A percentile compares a stretch with the other conserved stretches of the same genome.
Conservation (phyloP, 1,284 basidiomycete species). For the Ustilago crameri region DNA sequence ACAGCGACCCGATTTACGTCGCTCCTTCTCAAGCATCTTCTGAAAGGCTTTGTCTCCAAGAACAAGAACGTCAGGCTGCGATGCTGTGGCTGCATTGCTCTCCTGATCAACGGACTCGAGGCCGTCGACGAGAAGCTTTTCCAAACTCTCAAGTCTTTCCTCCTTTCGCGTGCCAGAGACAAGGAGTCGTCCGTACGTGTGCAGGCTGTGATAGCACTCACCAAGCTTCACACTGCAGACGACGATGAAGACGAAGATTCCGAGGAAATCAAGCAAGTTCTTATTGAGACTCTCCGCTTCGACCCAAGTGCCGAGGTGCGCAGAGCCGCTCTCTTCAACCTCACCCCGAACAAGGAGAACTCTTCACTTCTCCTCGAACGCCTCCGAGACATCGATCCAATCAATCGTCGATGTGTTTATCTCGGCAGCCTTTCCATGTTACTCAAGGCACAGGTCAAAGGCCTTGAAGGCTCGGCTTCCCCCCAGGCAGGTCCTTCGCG, state of each 20-base stretch:
- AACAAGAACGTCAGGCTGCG: conserved; percentile 88
- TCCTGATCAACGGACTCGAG: conserved; percentile 52
- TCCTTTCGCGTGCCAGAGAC: conserved; percentile 84
- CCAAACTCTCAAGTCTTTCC: conserved; percentile 74
- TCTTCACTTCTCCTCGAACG: conserved; percentile 80
- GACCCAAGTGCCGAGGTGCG: conserved; percentile 87
- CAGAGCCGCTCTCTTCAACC: conserved; percentile 82
- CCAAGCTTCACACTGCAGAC: conserved; percentile 79
- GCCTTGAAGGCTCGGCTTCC: conserved; percentile 21
- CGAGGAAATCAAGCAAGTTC: conserved; percentile 74
- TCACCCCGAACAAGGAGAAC: conserved; percentile 75
- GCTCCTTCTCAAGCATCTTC: conserved; percentile 78
- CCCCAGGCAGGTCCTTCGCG: conserved; percentile 38
- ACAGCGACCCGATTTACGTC: conserved; percentile 79
- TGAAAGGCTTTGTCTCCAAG: conserved; percentile 86
- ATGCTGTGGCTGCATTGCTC: conserved; percentile 77
- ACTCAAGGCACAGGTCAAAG: conserved; percentile 32
- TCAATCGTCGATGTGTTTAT: conserved; percentile 85
- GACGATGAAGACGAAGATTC: conserved; percentile 73
- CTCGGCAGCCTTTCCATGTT: conserved; percentile 69
- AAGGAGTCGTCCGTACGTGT: conserved; percentile 85
- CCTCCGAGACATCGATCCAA: conserved; percentile 84
- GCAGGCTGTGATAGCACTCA: conserved; percentile 85
- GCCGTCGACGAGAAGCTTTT: conserved; percentile 82
- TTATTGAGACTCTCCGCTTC: conserved; percentile 79